Base-by-base conservation (phyloP, 1,139 yeast genomes). In the Debaryomyces singareniensis region DNA sequence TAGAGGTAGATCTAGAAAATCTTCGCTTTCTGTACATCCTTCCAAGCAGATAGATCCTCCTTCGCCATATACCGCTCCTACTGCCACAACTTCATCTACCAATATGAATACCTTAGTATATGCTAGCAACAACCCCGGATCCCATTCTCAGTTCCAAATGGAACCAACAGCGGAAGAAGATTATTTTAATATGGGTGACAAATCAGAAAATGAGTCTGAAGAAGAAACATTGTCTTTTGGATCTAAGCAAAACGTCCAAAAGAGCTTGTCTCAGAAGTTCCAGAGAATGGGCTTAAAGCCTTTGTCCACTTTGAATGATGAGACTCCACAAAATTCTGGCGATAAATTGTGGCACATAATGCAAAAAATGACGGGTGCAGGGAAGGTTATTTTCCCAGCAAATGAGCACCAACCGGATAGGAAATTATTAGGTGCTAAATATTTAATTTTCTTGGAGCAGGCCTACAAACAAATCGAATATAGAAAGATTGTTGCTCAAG, bases 371-470 rank as follows among this genome's bases (percentile, higher is more conserved):
- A 83, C 95, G 3, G 91, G 94, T 12, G 75, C 81, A 11, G 97
- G 96, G 31, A 71, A 70, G 42, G 85, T 79, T 13, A 82, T 91
- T 28, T 54, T 64, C 38, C 97, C 97, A 5, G 61, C 76, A 18
- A 61, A 69, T 10, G 58, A 49, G 6, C 58, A 58, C 25, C 71
- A 72, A 36, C 77, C 84, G 1, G 95, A 85, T 53, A 68, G 87
- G 46, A 67, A 66, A 45, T 67, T 91, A 38, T 68, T 91, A 50
- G 60, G 70, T 38, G 84, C 79, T 25, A 91, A 91, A 58, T 91
- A 86, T 61, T 70, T 75, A 51, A 74, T 91, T 26, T 87, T 86
- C 68, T 64, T 86, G 40, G 96, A 89, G 49, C 94, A 85, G 72
- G 86, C 94, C 33, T 71, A 64, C 43, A 73, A 80, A 29, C 97